Conservation (phyloP, 352 stramenopile genomes). For the Aphanomyces euteiches region DNA sequence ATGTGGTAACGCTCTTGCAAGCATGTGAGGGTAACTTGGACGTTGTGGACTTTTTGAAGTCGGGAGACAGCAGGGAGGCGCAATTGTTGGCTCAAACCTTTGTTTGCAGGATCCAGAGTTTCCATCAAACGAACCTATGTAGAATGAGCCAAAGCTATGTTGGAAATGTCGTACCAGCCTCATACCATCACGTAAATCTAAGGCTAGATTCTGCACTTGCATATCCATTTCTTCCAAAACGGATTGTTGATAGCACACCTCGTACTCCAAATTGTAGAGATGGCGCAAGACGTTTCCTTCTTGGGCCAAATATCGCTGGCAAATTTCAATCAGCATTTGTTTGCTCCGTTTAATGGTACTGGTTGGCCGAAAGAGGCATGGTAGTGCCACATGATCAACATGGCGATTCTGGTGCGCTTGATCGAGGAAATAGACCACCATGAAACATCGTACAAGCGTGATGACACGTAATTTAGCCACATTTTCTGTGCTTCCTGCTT, state of each 20-base stretch:
- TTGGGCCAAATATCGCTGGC: conserved; percentile 86
- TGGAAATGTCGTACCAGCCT: conserved; percentile 55
- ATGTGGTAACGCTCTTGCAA: conserved; percentile 69
- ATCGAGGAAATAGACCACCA: conserved; percentile 92
- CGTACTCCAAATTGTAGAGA: conserved; percentile 83
- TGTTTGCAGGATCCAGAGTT: conserved; percentile 51
- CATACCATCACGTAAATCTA: conserved; percentile 96
- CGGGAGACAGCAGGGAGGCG: conserved; percentile 92
- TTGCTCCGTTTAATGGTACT: conserved; percentile 88
- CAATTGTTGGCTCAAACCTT: conserved; percentile 44
- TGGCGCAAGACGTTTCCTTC: conserved; percentile 95
- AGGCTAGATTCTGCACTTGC: conserved; percentile 86
- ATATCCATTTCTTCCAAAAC: conserved; percentile 94
- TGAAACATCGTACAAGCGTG: conserved; percentile 89
- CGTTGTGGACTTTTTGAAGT: conserved; percentile 96
- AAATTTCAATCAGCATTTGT: conserved; percentile 90
- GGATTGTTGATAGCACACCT: conserved; percentile 87
- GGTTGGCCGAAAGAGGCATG: conserved; percentile 81
- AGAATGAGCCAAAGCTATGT: too few species aligned
- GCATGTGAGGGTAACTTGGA: conserved; percentile 86
- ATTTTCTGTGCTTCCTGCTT: conserved; percentile 41
- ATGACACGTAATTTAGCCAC: conserved; percentile 82
- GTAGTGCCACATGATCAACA: conserved; percentile 76
- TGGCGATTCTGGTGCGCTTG: conserved; percentile 63
- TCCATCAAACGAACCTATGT: conserved; percentile 81